A percentile compares a stretch with the other conserved stretches of the same genome.
Evolutionary conservation across 306 rosid species (phyloP).

Genomic region (Morella rubra): DNA sequence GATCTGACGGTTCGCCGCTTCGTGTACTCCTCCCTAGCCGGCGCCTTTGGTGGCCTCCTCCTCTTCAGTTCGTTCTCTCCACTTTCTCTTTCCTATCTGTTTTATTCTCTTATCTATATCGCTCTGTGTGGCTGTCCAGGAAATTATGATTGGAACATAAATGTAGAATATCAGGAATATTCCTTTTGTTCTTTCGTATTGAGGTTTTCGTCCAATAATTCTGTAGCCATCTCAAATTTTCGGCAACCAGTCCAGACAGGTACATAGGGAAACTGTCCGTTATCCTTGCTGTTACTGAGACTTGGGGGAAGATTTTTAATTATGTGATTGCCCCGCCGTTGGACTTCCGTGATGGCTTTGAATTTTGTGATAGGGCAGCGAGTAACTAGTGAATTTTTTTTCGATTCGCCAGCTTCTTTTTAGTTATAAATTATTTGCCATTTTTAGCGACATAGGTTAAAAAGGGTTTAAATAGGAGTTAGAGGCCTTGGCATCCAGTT

Average conservation of each 20-base stretch:
- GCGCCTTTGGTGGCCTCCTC: slow-evolving; percentile 4
- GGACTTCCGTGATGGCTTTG: not conserved
- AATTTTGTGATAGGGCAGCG: not conserved
- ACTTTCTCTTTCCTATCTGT: not conserved
- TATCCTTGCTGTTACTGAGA: not conserved
- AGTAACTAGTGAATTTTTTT: not conserved
- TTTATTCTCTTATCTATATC: not conserved
- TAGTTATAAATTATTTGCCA: too few species aligned
- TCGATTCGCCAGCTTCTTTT: not conserved
- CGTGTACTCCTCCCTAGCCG: slow-evolving; percentile 5
- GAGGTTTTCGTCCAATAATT: not conserved
- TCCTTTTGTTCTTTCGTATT: not conserved
- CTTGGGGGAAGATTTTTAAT: not conserved
- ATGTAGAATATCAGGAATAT: not conserved
- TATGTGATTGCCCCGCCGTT: not conserved
- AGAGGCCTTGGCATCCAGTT: not conserved
- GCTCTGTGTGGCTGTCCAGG: not conserved
- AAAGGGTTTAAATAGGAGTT: not conserved
- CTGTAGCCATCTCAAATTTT: not conserved
- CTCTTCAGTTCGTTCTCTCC: not conserved
- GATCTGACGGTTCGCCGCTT: not conserved
- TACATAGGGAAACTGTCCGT: not conserved
- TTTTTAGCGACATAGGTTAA: not conserved
- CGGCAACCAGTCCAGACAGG: not conserved
- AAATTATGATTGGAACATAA: not conserved